Percentiles rank a stretch among this genome's conserved stretches.
phyloP scores from a whole-genome alignment of 768 basidiomycete genomes.

The Pisolithus microcarpus region DNA sequence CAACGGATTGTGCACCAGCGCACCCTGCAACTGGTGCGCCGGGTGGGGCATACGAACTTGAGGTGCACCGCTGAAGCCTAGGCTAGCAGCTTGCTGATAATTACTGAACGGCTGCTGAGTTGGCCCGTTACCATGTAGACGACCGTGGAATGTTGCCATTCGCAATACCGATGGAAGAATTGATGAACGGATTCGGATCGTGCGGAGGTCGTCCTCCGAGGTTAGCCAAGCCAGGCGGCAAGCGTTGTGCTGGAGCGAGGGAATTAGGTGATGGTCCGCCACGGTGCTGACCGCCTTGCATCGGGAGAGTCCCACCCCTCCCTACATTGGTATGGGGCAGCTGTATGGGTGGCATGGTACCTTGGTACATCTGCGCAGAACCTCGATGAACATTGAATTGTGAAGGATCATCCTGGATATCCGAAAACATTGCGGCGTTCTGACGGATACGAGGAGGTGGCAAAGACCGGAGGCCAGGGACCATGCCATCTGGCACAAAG shows the following conservation, averaged over 20 bases:
- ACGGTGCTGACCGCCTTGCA: constrained; percentile 61
- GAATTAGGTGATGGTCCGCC: constrained; percentile 61
- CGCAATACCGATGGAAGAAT: constrained; percentile 36
- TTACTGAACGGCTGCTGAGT: constrained; percentile 48
- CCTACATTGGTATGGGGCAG: constrained; percentile 43
- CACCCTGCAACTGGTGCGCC: constrained; percentile 42
- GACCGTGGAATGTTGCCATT: constrained; percentile 40
- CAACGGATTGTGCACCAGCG: constrained; percentile 42
- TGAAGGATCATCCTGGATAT: constrained; percentile 56
- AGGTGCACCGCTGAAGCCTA: constrained; percentile 37
- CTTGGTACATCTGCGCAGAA: constrained; percentile 51
- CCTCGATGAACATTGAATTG: constrained; percentile 57
- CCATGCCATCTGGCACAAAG: constrained; percentile 81
- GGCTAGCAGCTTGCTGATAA: constrained; percentile 37
- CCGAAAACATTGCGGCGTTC: constrained; percentile 45
- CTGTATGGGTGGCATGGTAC: constrained; percentile 42
- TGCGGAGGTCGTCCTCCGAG: constrained; percentile 78
- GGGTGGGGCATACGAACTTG: constrained; percentile 48
- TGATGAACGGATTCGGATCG: constrained; percentile 59
- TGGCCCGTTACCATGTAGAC: constrained; percentile 40
- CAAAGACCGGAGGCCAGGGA: constrained; percentile 69
- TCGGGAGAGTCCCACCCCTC: constrained; percentile 45
- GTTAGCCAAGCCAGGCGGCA: constrained; percentile 77
- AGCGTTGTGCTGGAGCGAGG: constrained; percentile 46
- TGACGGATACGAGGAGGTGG: constrained; percentile 59